Base-by-base conservation (phyloP, 192 early-diverging fungal species). In the Podila verticillata region DNA sequence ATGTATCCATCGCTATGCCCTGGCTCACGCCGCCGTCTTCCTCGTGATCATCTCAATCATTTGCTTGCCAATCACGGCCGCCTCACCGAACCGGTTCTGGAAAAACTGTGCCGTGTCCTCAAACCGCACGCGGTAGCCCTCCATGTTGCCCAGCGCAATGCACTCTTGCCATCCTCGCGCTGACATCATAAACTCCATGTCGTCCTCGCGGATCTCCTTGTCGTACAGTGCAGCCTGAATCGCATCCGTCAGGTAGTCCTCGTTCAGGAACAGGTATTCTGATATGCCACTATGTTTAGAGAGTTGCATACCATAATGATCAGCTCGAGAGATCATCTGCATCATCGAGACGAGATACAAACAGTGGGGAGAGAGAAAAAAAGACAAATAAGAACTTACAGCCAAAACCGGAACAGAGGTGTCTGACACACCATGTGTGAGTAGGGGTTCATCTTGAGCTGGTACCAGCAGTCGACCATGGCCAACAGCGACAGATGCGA, bases 371-470 rank as follows among this genome's bases (percentile, higher is more conserved):
- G 26, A 29, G 30, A n/a, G 36, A 24, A 9, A 51, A 31, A 7
- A 1, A 54, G 5, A 5, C 24, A 49, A 63, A 54, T 7, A 29
- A 26, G 8, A 19, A 79, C 80, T 83, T 89, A 90, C 84, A 96
- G 88, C 92, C 96, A 94, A 75, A 98, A 89, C 19, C 95, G 86
- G 81, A 99, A 99, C 19, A 96, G 88, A 13, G 97, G 97, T 1
- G 97, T 99, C 84, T 98, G 95, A 68, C 96, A 98, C 9, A 99
- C 94, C 74, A 99, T 87, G 72, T 95, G 95, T 49, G 95, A 94
- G 75, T 98, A 99, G 19, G 97, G 96, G 63, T 95, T 94, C 80
- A 95, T 91, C 22, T 82, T 72, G 72, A 96, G 88, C 7, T 82
- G 84, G 82, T 94, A 87, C 97, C 97, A 99, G 72, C 96, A 97